Percentiles rank a stretch among this genome's conserved stretches.
phyloP scores from a whole-genome alignment of 2,329 filamentous ascomycete genomes.

The Falciphora oryzae region DNA sequence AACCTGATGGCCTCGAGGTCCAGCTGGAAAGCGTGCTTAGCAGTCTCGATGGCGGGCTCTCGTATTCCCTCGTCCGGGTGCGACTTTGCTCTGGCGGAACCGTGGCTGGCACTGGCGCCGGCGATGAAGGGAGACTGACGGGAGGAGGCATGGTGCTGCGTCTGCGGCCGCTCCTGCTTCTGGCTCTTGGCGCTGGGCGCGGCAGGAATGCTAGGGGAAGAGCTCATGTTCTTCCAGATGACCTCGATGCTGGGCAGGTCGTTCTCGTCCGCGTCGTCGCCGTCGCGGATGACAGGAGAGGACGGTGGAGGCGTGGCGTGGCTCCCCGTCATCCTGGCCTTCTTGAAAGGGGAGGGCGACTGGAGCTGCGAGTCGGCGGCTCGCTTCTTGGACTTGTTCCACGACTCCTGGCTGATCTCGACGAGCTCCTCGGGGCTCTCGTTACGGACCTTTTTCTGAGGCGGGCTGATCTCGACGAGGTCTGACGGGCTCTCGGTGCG shows the following conservation, averaged over 20 bases:
- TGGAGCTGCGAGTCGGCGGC: not conserved
- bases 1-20: conserved; percentile 3
- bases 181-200: not conserved
- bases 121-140: too few species aligned
- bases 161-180: too few species aligned
- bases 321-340: not conserved
- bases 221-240: not conserved
- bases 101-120: too few species aligned
- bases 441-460: not conserved
- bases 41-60: too few species aligned
- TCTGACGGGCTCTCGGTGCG: not conserved
- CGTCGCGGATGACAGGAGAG: not conserved
- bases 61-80: too few species aligned
- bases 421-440: not conserved
- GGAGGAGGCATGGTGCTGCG: too few species aligned
- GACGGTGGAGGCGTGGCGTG: not conserved
- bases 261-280: not conserved
- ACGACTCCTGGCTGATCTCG: not conserved
- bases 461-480: not conserved
- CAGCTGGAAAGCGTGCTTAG: not conserved
- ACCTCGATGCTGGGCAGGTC: not conserved
- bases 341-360: not conserved
- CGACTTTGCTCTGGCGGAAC: too few species aligned
- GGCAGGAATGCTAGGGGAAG: too few species aligned
- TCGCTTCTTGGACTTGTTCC: not conserved